Evolutionary conservation across 352 stramenopile genomes (phyloP).

Genomic region (Globisporangium perplexum): DNA sequence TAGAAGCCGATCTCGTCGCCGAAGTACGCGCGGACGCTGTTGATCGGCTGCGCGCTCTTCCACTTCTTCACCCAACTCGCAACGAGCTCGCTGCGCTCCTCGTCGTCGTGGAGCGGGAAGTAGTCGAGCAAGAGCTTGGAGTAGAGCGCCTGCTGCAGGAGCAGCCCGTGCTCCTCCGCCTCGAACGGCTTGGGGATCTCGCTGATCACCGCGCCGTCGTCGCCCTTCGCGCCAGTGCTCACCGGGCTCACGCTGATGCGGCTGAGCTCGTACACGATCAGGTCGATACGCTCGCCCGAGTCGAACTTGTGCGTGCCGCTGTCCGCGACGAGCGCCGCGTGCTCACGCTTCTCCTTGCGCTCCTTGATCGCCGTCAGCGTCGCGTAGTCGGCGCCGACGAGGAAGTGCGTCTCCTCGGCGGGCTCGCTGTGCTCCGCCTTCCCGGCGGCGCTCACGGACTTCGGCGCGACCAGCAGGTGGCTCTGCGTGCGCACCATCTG

Average conservation of each 20-base stretch:
- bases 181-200: slow-evolving; percentile 53
- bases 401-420: slow-evolving; percentile 31
- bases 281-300: slow-evolving; percentile 70
- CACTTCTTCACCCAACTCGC: slow-evolving; percentile 76
- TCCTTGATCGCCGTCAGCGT: slow-evolving; percentile 59
- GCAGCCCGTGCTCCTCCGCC: slow-evolving; percentile 52
- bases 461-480: slow-evolving; percentile 41
- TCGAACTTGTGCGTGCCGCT: slow-evolving; percentile 37
- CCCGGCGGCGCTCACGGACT: slow-evolving; percentile 14
- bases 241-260: slow-evolving; percentile 38
- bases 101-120: slow-evolving; percentile 73
- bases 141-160: slow-evolving; percentile 69
- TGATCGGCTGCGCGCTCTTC: slow-evolving; percentile 46
- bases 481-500: slow-evolving; percentile 60
- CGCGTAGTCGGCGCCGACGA: slow-evolving; percentile 43
- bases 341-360: slow-evolving; percentile 40
- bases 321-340: slow-evolving; percentile 39
- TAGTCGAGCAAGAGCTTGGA: slow-evolving; percentile 57
- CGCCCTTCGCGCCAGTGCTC: slow-evolving; percentile 2
- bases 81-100: slow-evolving; percentile 57
- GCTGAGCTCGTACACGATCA: slow-evolving; percentile 67
- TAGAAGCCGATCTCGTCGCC: slow-evolving; percentile 94
- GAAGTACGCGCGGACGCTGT: slow-evolving; percentile 69
- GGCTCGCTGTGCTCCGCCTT: slow-evolving; percentile 18
- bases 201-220: slow-evolving; percentile 1